phyloP scores from a whole-genome alignment of 805 yeast species.

The Saccharomyces mikatae region DNA sequence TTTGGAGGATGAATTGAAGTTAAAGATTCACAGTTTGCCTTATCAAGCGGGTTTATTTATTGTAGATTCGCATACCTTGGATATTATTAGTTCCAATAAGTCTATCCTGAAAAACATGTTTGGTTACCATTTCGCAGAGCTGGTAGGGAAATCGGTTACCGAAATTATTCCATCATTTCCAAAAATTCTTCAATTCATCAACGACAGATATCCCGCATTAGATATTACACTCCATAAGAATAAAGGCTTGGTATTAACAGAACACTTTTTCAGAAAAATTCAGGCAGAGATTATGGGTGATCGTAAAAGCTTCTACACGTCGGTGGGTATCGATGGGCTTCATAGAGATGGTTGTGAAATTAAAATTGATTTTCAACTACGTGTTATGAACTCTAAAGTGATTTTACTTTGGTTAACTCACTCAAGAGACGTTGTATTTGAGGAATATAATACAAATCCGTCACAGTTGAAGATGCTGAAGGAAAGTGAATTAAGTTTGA shows the following conservation, averaged over 20 bases:
- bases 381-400: conserved; percentile 54
- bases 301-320: conserved; percentile 48
- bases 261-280: conserved; percentile 76
- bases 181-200: conserved; percentile 28
- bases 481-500: conserved; percentile 30
- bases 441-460: conserved; percentile 31
- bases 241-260: conserved; percentile 75
- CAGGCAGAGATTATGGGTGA: conserved; percentile 39
- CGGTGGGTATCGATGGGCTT: conserved; percentile 58
- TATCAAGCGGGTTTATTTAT: conserved; percentile 79
- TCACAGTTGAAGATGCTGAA: conserved; percentile 35
- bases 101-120: conserved; percentile 71
- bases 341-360: conserved; percentile 64
- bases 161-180: conserved; percentile 55
- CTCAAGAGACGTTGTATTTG: conserved; percentile 42
- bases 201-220: conserved; percentile 33
- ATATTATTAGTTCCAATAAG: conserved; percentile 58
- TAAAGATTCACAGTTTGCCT: conserved; percentile 66
- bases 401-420: conserved; percentile 81
- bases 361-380: conserved; percentile 69
- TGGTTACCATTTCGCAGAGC: conserved; percentile 44
- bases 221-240: conserved; percentile 33
- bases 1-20: conserved; percentile 39
- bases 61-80: conserved; percentile 40
- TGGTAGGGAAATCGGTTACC: conserved; percentile 42